Evolutionary conservation across 2,329 filamentous ascomycete species (phyloP).

Genomic region (Juglanconis juglandina): DNA sequence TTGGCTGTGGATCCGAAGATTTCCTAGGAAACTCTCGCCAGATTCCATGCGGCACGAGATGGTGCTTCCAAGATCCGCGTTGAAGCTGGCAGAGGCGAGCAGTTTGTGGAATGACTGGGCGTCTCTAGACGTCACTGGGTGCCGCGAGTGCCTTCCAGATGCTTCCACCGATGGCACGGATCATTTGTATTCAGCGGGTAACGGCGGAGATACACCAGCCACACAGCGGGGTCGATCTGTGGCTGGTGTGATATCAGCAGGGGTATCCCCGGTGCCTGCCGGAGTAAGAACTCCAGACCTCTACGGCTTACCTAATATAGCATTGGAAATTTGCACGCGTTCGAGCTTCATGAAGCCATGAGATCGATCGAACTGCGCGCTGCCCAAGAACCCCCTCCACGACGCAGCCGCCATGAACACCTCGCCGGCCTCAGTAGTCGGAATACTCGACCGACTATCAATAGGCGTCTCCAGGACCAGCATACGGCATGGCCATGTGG

Average conservation of each 20-base stretch:
- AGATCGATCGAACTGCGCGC: not conserved
- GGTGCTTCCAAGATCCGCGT: not conserved
- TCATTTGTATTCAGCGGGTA: too few relatives aligned
- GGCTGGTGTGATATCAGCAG: not conserved
- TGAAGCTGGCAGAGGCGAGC: slow-evolving; percentile 5
- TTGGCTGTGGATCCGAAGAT: slow-evolving; percentile 11
- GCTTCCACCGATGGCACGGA: not conserved
- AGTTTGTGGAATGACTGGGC: slow-evolving; percentile 2
- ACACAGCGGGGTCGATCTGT: slow-evolving; percentile 1
- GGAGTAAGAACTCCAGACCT: not conserved
- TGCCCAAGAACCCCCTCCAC: slow-evolving; percentile 33
- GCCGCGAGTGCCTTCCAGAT: slow-evolving; percentile 9
- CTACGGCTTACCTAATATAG: slow-evolving; percentile 13
- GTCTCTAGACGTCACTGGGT: slow-evolving; percentile 14
- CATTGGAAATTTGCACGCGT: slow-evolving; percentile 15
- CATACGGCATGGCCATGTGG: slow-evolving; percentile 34
- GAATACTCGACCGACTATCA: slow-evolving; percentile 34
- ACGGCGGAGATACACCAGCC: not conserved
- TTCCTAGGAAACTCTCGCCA: slow-evolving; percentile 1
- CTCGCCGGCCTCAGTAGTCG: slow-evolving; percentile 30
- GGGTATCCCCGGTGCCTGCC: too few relatives aligned
- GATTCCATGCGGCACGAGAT: slow-evolving; percentile 6
- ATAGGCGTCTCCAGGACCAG: slow-evolving; percentile 37
- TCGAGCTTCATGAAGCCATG: slow-evolving; percentile 20
- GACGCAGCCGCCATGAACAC: slow-evolving; percentile 27